Conservation (phyloP, 495 filamentous ascomycete species). For the Podospora comata region DNA sequence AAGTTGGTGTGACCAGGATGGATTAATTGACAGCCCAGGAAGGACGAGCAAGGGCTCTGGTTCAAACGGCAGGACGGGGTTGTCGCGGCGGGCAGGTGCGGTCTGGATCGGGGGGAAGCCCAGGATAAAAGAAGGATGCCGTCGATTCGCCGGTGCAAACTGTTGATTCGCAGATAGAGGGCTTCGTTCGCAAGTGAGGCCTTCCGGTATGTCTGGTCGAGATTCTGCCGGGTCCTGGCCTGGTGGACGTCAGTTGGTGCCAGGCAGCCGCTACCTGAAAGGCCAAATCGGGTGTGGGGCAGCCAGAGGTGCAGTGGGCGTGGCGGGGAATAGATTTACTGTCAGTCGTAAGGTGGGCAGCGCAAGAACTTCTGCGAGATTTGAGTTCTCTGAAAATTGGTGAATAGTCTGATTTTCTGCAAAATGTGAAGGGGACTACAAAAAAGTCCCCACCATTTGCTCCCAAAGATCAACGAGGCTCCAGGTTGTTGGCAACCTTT, state of each 20-base stretch:
- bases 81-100: not conserved
- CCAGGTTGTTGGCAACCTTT: not conserved
- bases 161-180: not conserved
- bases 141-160: not conserved
- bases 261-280: not conserved
- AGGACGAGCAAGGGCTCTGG: not conserved
- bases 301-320: not conserved
- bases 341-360: not conserved
- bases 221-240: constrained; percentile 8
- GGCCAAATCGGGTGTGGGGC: not conserved
- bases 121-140: not conserved
- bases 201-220: constrained; percentile 5
- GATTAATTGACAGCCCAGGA: not conserved
- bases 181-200: not conserved
- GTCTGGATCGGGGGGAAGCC: not conserved
- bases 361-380: not conserved
- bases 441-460: too few species aligned
- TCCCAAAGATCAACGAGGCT: not conserved
- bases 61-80: not conserved
- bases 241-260: not conserved
- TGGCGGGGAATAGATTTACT: not conserved
- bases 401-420: too few species aligned
- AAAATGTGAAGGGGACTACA: too few species aligned
- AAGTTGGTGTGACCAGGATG: not conserved
- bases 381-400: not conserved